Base-by-base conservation (phyloP, 768 basidiomycete genomes). In the Chalciporus sphaerocephalus region DNA sequence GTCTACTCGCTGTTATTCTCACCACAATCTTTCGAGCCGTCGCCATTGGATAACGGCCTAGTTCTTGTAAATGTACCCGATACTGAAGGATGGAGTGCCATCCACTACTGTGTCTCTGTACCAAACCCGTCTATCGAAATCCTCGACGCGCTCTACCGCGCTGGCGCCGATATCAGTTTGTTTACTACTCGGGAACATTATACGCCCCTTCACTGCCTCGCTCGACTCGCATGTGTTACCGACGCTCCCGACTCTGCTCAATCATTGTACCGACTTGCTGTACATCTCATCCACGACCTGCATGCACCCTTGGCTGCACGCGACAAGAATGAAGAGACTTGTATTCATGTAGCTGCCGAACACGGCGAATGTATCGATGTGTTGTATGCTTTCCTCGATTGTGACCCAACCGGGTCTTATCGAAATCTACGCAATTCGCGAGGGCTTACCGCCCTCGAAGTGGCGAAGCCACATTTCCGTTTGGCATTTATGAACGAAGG, bases 311-410 rank as follows among this genome's bases (percentile, higher is more conserved):
- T 90, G 33, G 72, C 78, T 22, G 83, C 87, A 16, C 67, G 72
- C 37, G 85, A 89, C 62, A 75, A 68, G 51, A 65, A 82, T 42
- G 79, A 80, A 52, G 86, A 90, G 58, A 89, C 87, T 3, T 87
- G 85, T 69, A 72, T 90, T 39, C 87, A 90, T 69, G 69, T 87
- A 48, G 87, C 86, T 38, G 87, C 87, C 11, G 85, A 87, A 56
- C 78, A 79, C 52, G 87, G 87, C 37, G 69, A 75, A 44, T 85
- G 75, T 62, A 66, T 81, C 16, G 80, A 83, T 42, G 63, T 88
- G 16, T 64, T 89, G 33, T 69, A 72, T 42, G 74, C 83, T 33
- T 69, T 90, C 47, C 70, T 90, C 37, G 76, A 83, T 36, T 83
- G 78, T 52, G 87, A 90, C 58, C 66, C 69, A 0, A 74, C 71